phyloP scores from a whole-genome alignment of 2,329 filamentous ascomycete genomes.

The Cladosporium cucumerinum region DNA sequence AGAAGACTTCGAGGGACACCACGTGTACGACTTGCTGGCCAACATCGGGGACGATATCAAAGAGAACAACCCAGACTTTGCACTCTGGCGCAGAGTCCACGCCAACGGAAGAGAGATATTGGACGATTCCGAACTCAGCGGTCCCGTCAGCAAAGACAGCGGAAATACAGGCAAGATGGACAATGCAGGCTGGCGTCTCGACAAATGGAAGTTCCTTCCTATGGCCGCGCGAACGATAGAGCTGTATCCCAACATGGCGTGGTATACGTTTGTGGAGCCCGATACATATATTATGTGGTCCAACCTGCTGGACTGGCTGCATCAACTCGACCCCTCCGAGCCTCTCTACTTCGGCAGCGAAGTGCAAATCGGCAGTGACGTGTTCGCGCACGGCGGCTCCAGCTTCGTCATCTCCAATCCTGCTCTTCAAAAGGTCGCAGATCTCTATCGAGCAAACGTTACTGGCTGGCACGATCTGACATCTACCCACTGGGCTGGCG shows the following conservation, averaged over 20 bases:
- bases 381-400: conserved; percentile 54
- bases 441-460: conserved; percentile 41
- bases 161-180: conserved; percentile 8
- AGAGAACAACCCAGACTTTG: conserved; percentile 33
- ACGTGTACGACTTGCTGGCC: conserved; percentile 37
- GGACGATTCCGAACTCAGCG: conserved; percentile 28
- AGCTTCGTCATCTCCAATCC: conserved; percentile 52
- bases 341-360: conserved; percentile 54
- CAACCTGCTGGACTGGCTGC: conserved; percentile 53
- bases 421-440: conserved; percentile 45
- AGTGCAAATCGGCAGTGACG: conserved; percentile 48
- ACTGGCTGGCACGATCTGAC: conserved; percentile 35
- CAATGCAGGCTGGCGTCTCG: conserved; percentile 29
- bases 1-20: conserved; percentile 47
- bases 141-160: conserved; percentile 21
- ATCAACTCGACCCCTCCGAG: conserved; percentile 46
- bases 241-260: conserved; percentile 48
- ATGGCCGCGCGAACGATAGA: conserved; percentile 36
- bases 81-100: conserved; percentile 37
- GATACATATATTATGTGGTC: conserved; percentile 57
- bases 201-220: conserved; percentile 41
- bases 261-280: conserved; percentile 59
- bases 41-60: conserved; percentile 32
- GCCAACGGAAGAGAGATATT: conserved; percentile 32
- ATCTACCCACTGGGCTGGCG: conserved; percentile 24